phyloP scores from a whole-genome alignment of 2,329 filamentous ascomycete species.

The Neofusicoccum parvum region DNA sequence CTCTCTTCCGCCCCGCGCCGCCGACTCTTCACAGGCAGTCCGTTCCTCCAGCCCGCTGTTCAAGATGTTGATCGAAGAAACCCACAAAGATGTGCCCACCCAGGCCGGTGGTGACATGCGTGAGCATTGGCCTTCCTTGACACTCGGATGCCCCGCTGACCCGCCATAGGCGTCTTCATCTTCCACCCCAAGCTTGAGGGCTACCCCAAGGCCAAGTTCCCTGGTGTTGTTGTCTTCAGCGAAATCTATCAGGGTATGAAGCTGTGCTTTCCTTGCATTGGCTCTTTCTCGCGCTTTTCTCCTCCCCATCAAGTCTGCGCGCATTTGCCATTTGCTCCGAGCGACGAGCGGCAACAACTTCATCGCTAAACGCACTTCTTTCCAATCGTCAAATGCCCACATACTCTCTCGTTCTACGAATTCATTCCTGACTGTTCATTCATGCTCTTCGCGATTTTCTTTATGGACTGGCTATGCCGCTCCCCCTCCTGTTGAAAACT shows the following conservation, averaged over 20 bases:
- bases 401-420: too few species aligned
- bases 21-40: neutral
- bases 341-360: too few species aligned
- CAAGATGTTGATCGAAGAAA: conserved; percentile 62
- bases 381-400: neutral
- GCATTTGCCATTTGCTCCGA: too few species aligned
- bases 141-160: neutral
- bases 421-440: too few species aligned
- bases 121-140: conserved; percentile 33
- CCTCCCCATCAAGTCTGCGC: too few species aligned
- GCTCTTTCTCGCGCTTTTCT: neutral
- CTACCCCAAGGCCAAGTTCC: conserved; percentile 87
- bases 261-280: too few species aligned
- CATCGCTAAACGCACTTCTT: neutral
- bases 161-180: conserved; percentile 73
- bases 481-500: too few species aligned
- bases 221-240: conserved; percentile 84
- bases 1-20: neutral
- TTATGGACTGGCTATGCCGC: too few species aligned
- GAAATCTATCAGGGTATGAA: conserved; percentile 89
- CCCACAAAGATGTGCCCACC: conserved; percentile 61
- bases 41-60: neutral
- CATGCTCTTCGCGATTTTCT: too few species aligned
- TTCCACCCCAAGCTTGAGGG: conserved; percentile 84
- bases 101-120: conserved; percentile 63